phyloP scores from a whole-genome alignment of 164 flowering plant genomes.

The Chloranthus sessilifolius region DNA sequence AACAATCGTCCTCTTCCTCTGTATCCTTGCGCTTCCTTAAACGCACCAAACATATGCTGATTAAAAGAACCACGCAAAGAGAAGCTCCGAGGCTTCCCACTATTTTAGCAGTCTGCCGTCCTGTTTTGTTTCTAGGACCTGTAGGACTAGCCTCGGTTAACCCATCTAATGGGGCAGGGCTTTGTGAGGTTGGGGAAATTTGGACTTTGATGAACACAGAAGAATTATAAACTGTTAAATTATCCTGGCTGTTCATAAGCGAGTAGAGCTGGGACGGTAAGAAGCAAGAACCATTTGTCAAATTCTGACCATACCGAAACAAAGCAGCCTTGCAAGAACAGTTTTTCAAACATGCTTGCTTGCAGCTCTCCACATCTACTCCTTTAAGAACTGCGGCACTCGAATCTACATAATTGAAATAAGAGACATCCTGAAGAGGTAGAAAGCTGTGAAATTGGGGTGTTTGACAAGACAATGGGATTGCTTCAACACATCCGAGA shows the following conservation, averaged over 20 bases:
- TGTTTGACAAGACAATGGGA: conserved; percentile 9
- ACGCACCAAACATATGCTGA: too few species aligned
- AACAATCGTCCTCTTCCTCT: conserved; percentile 7
- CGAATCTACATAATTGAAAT: conserved; percentile 13
- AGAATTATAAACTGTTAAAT: background rate
- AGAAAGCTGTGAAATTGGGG: conserved; percentile 12
- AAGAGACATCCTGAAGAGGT: conserved; percentile 10
- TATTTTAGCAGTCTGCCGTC: too few species aligned
- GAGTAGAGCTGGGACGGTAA: conserved; percentile 3
- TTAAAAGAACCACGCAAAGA: too few species aligned
- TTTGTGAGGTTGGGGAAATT: too few species aligned
- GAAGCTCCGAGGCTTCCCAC: too few species aligned
- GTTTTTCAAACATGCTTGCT: conserved; percentile 6
- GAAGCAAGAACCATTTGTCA: background rate
- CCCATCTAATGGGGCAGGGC: too few species aligned
- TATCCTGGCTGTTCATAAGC: background rate
- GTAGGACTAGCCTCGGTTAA: too few species aligned
- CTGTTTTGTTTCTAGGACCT: too few species aligned
- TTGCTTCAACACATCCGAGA: conserved; percentile 16
- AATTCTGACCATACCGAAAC: background rate
- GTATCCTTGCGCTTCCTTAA: too few species aligned
- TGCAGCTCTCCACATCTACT: background rate
- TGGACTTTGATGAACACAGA: conserved; percentile 2
- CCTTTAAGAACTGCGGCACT: background rate
- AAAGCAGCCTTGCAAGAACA: conserved; percentile 5